Base-by-base conservation (phyloP, 2,329 filamentous ascomycete genomes). In the Dothideomycetidae sp. region DNA sequence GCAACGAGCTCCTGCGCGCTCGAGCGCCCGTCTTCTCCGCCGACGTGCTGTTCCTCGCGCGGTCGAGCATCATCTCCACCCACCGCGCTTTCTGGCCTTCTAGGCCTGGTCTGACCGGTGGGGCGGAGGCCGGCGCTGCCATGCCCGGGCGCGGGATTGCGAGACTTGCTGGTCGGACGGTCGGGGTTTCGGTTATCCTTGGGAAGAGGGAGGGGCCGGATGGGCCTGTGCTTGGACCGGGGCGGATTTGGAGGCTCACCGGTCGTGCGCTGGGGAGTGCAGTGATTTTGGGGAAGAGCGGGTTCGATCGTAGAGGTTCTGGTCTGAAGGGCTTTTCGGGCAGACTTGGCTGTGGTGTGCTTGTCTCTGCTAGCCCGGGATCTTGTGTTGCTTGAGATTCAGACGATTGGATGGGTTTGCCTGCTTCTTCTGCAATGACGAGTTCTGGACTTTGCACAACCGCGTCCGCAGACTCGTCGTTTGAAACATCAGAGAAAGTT, bases 11-110 rank as follows among this genome's bases (percentile, higher is more conserved):
- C 35, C 43, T 44, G 30, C 45, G 46, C 44, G 44, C 45, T 29
- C 54, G 56, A 14, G 50, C 48, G n/a, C 50, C 50, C 36, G 50
- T 53, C 28, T 55, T 49, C 44, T 59, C 58, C 49, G 62, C 61
- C 10, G 48, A 49, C 50, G 77, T 81, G 42, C 75, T 79, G 32
- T 75, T 68, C 42, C 78, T 71, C 29, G 85, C 82, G 52, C 82
- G 79, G 51, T 82, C 78, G 60, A 84, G 78, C 62, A 90, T 79
- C 44, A 75, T 81, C 55, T 86, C 78, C 7, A 90, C 79, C 82
- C 82, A 90, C 28, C 77, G 75, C 41, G 74, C 67, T 51, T 78
- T 82, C 57, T 85, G 77, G 39, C 77, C 74, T 39, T 75, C 59
- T 14, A 81, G 60, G 75, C 80, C 52, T 67, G 71, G 5, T 30